Base-by-base conservation (phyloP, 257 asterid genomes). In the Salvia hispanica region DNA sequence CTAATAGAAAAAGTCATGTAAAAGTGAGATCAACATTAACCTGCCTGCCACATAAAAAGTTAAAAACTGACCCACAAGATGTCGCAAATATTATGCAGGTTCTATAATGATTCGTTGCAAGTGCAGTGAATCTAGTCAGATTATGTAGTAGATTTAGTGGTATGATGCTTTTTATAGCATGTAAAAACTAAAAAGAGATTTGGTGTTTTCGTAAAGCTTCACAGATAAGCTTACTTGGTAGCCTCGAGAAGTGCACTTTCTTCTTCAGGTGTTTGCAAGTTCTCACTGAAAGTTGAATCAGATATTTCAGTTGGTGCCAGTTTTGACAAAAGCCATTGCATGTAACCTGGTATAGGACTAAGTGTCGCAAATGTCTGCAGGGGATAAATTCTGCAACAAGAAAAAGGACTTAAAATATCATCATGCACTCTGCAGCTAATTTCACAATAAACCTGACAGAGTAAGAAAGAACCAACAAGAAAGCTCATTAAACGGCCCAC, bases 311-410 rank as follows among this genome's bases (percentile, higher is more conserved):
- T 78, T 25, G 92, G 80, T 55, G 79, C 86, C 86, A 93, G 79
- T 84, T 93, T 93, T 62, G 94, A 75, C 43, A 82, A 79, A 72
- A 93, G 91, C 96, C 99, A 93, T 65, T 80, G 88, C 95, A 85
- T 84, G 79, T 68, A 93, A 72, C 96, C 99, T 48, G 99, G 96
- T 54, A 93, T 84, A 59, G 99, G 99, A 78, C 99, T 93, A 74
- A 93, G 97, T 11, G 99, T 93, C 62, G 99, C 97, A 70, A 93
- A 93, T 59, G 90, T 86, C 99, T 93, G 88, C 81, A 83, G 62
- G 67, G 13, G n/a, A 77, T 21, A 73, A 72, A 63, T 70, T 72
- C 51, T 45, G 40, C 43, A 61, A 62, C 63, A 67, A 46, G 47
- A 39, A 15, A 48, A 33, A 37, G 0, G n/a, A n/a, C n/a, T n/a